Percentiles rank a stretch among this genome's conserved stretches.
phyloP scores from a whole-genome alignment of 2,329 filamentous ascomycete species.

The Calonectria pseudoturangicola region DNA sequence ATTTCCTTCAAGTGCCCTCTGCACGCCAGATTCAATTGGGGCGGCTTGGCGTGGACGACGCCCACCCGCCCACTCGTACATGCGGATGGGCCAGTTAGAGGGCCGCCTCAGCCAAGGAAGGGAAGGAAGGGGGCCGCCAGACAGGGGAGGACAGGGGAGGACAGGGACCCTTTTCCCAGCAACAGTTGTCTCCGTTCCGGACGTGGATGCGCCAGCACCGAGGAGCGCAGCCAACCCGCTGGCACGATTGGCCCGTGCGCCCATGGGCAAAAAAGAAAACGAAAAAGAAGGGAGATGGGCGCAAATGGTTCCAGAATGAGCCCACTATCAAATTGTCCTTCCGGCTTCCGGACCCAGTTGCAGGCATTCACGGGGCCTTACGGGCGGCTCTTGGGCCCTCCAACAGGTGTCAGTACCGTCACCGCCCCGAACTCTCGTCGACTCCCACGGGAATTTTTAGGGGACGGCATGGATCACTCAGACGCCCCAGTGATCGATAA shows the following conservation, averaged over 20 bases:
- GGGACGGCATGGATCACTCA: constrained; percentile 48
- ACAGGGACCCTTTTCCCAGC: constrained; percentile 23
- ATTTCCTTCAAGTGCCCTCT: constrained; percentile 51
- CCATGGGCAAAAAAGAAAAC: constrained; percentile 38
- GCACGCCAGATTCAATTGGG: constrained; percentile 45
- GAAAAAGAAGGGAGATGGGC: constrained; percentile 44
- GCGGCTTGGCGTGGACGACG: constrained; percentile 36
- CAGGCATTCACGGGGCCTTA: constrained; percentile 40
- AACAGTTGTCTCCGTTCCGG: constrained; percentile 15
- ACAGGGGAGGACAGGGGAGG: constrained; percentile 33
- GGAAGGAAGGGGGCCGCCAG: constrained; percentile 37
- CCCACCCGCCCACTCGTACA: constrained; percentile 34
- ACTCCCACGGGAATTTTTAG: constrained; percentile 51
- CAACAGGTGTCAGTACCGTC: constrained; percentile 34
- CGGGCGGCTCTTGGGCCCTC: constrained; percentile 31
- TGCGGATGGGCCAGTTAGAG: constrained; percentile 29
- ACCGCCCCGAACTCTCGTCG: constrained; percentile 35
- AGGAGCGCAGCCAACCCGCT: constrained; percentile 17
- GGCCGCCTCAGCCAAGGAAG: constrained; percentile 27
- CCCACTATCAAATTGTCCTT: constrained; percentile 57
- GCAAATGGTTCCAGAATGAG: constrained; percentile 60
- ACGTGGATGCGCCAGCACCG: constrained; percentile 11
- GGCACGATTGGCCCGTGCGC: constrained; percentile 35
- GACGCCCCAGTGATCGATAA: constrained; percentile 39
- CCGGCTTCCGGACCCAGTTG: constrained; percentile 57